These are phyloP conservation scores for Aspergillus funiculosus DNA, from an alignment of 495 filamentous ascomycete species.

Conservation along the genomic window DNA sequence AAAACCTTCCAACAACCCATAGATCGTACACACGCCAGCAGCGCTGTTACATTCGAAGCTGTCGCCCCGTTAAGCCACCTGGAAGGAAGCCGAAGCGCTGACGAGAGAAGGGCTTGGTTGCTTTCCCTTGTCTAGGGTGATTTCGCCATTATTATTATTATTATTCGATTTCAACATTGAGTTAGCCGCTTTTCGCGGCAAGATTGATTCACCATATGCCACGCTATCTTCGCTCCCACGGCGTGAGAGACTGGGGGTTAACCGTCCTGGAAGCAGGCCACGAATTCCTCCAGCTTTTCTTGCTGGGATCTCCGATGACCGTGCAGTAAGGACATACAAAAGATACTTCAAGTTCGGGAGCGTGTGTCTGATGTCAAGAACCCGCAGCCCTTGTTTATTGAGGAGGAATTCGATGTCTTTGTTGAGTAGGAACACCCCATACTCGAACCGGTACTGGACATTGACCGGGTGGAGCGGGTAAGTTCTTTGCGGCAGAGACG, in stretches of 20 bases:
- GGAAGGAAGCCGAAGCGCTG: slow-evolving; percentile 18
- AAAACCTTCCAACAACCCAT: neutral
- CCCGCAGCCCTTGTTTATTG: slow-evolving; percentile 61
- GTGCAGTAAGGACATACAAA: slow-evolving; percentile 77
- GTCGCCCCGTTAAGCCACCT: slow-evolving; percentile 18
- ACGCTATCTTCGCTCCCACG: slow-evolving; percentile 39
- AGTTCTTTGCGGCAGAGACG: slow-evolving; percentile 57
- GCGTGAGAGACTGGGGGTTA: slow-evolving; percentile 35
- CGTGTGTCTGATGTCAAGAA: slow-evolving; percentile 84
- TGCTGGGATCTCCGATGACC: slow-evolving; percentile 67
- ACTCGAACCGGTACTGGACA: slow-evolving; percentile 83
- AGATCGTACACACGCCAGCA: slow-evolving; percentile 1
- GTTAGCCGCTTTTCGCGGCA: slow-evolving; percentile 27
- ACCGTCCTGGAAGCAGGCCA: slow-evolving; percentile 44
- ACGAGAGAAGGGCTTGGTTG: slow-evolving; percentile 11
- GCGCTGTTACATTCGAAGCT: slow-evolving; percentile 9
- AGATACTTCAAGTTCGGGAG: slow-evolving; percentile 90
- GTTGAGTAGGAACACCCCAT: slow-evolving; percentile 89
- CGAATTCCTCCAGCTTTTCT: slow-evolving; percentile 72
- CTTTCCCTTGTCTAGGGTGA: slow-evolving; percentile 22
- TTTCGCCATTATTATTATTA: too few species aligned
- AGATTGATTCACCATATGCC: slow-evolving; percentile 29
- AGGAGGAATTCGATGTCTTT: slow-evolving; percentile 87
- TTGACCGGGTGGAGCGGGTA: slow-evolving; percentile 78
- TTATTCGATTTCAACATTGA: slow-evolving; percentile 30